A percentile compares a stretch with the other conserved stretches of the same genome.
Conservation (phyloP, 768 basidiomycete genomes). For the Suillus sp. region DNA sequence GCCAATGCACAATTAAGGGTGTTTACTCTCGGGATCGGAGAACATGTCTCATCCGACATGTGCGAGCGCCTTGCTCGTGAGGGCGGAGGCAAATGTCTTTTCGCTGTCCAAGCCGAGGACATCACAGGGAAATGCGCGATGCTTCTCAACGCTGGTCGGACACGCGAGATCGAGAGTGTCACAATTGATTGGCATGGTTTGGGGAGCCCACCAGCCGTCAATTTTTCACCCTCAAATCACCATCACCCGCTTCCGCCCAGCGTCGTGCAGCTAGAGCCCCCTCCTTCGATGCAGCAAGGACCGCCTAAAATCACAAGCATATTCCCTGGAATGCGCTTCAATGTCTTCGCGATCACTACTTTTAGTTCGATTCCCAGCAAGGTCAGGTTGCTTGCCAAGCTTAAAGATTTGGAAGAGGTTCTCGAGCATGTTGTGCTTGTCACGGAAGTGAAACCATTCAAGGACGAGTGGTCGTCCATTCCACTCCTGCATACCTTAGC, state of each 20-base stretch:
- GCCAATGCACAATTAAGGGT: constrained; percentile 44
- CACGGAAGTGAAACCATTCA: constrained; percentile 28
- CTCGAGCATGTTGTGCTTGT: constrained; percentile 29
- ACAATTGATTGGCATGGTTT: constrained; percentile 48
- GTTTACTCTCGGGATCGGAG: constrained; percentile 62
- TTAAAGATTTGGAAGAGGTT: constrained; percentile 26
- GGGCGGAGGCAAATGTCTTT: constrained; percentile 53
- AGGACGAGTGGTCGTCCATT: constrained; percentile 19
- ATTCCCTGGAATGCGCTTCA: constrained; percentile 37
- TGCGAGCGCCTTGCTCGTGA: constrained; percentile 55
- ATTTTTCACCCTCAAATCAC: constrained; percentile 15
- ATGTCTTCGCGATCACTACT: constrained; percentile 36
- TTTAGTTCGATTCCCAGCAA: constrained; percentile 25
- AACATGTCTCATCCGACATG: constrained; percentile 48
- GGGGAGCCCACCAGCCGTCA: constrained; percentile 20
- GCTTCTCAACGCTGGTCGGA: constrained; percentile 53
- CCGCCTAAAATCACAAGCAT: constrained; percentile 34
- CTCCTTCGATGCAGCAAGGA: constrained; percentile 36
- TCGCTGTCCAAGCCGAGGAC: constrained; percentile 46
- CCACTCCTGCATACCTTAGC: constrained; percentile 55
- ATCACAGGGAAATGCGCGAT: constrained; percentile 51
- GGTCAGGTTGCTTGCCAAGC: constrained; percentile 31
- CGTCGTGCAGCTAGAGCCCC: constrained; percentile 34
- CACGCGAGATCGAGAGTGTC: constrained; percentile 47
- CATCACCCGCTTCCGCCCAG: constrained; percentile 21